Conservation (phyloP, 2,329 filamentous ascomycete species). For the Dothideomycetes sp. region DNA sequence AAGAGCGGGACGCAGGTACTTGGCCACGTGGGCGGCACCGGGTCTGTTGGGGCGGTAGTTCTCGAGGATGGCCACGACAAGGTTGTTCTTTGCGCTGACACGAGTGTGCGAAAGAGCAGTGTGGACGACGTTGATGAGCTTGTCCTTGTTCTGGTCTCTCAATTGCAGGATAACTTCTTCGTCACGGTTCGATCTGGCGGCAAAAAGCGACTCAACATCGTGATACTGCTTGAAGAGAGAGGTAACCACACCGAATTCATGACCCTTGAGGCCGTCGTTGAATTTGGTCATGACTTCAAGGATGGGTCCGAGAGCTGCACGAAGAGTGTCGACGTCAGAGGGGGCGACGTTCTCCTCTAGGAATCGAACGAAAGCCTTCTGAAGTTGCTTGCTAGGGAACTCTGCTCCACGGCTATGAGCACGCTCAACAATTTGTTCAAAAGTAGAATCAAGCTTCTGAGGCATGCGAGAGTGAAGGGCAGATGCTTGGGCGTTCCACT, state of each 20-base stretch:
- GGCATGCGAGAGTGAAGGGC: slow-evolving; percentile 97
- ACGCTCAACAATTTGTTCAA: slow-evolving; percentile 79
- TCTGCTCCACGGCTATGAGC: slow-evolving; percentile 69
- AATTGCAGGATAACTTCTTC: slow-evolving; percentile 91
- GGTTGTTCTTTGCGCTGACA: slow-evolving; percentile 85
- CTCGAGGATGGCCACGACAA: slow-evolving; percentile 83
- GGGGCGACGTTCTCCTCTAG: slow-evolving; percentile 73
- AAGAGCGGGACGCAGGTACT: slow-evolving; percentile 74
- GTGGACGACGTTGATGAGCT: slow-evolving; percentile 74
- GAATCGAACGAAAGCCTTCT: slow-evolving; percentile 79
- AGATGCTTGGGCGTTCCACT: slow-evolving; percentile 93
- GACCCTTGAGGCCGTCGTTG: slow-evolving; percentile 76
- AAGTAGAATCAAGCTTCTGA: slow-evolving; percentile 74
- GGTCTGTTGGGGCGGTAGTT: slow-evolving; percentile 94
- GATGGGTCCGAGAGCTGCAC: slow-evolving; percentile 64
- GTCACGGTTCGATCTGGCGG: slow-evolving; percentile 72
- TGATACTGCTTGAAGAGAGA: slow-evolving; percentile 73
- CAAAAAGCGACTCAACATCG: slow-evolving; percentile 78
- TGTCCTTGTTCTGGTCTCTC: slow-evolving; percentile 92
- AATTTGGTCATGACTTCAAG: slow-evolving; percentile 71
- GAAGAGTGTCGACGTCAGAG: slow-evolving; percentile 64
- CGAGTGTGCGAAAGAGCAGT: slow-evolving; percentile 89
- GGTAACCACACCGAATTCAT: slow-evolving; percentile 77
- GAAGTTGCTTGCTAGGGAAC: slow-evolving; percentile 82
- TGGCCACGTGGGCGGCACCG: slow-evolving; percentile 75